A percentile compares a stretch with the other conserved stretches of the same genome.
Conservation (phyloP, 768 basidiomycete genomes). For the Erythrobasidium yunnanense region DNA sequence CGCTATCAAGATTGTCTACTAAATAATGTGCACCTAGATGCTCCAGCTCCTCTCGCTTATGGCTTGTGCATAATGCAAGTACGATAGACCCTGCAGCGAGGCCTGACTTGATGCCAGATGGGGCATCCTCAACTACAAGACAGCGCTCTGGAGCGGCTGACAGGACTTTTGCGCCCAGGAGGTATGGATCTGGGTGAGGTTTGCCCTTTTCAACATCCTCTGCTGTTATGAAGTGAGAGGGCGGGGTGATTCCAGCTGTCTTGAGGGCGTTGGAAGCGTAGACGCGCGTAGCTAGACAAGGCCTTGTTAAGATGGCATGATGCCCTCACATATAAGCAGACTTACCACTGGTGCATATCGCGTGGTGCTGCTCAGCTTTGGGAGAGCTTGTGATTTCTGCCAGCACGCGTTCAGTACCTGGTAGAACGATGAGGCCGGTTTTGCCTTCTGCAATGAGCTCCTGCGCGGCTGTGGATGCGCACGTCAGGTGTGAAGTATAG, state of each 20-base stretch:
- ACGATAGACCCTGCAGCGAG: conserved; percentile 63
- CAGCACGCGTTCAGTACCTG: conserved; percentile 58
- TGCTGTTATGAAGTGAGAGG: conserved; percentile 60
- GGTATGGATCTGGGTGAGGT: conserved; percentile 54
- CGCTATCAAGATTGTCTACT: conserved; percentile 50
- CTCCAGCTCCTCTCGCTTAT: conserved; percentile 51
- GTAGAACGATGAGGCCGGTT: conserved; percentile 50
- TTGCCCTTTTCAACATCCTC: conserved; percentile 53
- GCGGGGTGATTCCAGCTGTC: conserved; percentile 58
- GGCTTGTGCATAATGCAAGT: conserved; percentile 75
- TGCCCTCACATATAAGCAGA: conserved; percentile 51
- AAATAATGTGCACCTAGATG: conserved; percentile 56
- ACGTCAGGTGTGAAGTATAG: neutral
- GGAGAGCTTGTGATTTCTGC: conserved; percentile 46
- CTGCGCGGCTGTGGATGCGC: neutral
- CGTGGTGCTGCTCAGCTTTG: conserved; percentile 1
- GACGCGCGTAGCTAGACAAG: conserved; percentile 50
- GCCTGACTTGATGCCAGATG: conserved; percentile 66
- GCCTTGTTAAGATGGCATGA: conserved; percentile 60
- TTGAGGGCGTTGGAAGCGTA: conserved; percentile 54
- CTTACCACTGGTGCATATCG: conserved; percentile 23
- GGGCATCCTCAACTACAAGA: conserved; percentile 79
- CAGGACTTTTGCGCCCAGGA: conserved; percentile 48
- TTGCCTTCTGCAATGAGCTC: neutral
- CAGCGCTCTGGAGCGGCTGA: neutral